These are phyloP conservation scores for Striga hermonthica DNA, from an alignment of 305 asterid species.

Conservation along the genomic window DNA sequence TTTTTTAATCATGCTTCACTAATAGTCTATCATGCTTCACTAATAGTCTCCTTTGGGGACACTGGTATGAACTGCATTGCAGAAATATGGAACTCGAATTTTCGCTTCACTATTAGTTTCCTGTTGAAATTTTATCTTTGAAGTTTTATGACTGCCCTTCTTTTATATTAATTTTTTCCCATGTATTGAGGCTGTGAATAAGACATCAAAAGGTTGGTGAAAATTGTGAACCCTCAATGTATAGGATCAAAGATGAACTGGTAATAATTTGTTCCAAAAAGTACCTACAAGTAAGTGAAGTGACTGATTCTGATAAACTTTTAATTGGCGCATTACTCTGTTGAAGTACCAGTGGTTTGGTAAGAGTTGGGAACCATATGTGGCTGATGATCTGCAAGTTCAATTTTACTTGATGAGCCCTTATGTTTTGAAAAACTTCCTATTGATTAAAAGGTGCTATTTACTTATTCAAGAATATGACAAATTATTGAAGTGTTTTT, in stretches of 20 bases:
- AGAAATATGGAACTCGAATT: too few species aligned
- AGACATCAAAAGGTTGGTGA: conserved; percentile 78
- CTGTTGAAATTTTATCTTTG: neutral
- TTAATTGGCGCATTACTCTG: too few species aligned
- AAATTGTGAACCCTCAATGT: conserved; percentile 70
- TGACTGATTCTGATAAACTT: too few species aligned
- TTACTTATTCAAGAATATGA: neutral
- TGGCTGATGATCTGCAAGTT: conserved; percentile 69
- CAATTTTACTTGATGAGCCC: conserved; percentile 97
- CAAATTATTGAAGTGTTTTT: neutral
- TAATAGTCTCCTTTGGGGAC: too few species aligned
- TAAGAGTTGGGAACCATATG: conserved; percentile 69
- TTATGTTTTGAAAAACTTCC: conserved; percentile 76
- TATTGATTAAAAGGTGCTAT: conserved; percentile 62
- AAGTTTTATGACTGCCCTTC: neutral
- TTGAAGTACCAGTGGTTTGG: conserved; percentile 82
- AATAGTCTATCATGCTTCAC: too few species aligned
- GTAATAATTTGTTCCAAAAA: conserved; percentile 38
- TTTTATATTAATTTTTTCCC: conserved; percentile 6
- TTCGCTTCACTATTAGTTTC: too few species aligned
- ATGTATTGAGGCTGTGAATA: conserved; percentile 58
- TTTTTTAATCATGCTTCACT: too few species aligned
- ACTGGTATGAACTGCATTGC: too few species aligned
- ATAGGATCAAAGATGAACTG: conserved; percentile 86
- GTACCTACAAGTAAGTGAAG: conserved; percentile 16